Percentiles rank a stretch among this genome's conserved stretches.
Conservation (phyloP, 106 monocot genomes). For the Narthecium ossifragum region DNA sequence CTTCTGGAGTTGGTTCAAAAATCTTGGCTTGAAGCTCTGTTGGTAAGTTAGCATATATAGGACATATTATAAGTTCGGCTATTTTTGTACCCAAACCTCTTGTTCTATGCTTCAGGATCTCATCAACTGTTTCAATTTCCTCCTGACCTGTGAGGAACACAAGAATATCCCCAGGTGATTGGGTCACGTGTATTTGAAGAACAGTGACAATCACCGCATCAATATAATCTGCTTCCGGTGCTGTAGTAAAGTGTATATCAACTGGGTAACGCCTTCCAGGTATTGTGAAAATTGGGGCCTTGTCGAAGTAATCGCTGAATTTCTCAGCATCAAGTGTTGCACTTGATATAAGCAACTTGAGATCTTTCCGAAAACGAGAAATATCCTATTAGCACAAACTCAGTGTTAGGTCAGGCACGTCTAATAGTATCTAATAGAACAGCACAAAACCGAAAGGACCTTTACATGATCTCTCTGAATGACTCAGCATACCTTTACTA, state of each 20-base stretch:
- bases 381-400: constrained; percentile 71
- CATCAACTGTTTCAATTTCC: constrained; percentile 80
- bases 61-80: constrained; percentile 83
- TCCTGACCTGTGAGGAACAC: constrained; percentile 81
- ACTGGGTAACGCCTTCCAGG: constrained; percentile 76
- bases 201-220: constrained; percentile 78
- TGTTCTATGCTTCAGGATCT: constrained; percentile 70
- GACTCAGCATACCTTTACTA: constrained; percentile 58
- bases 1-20: constrained; percentile 78
- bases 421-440: too few relatives aligned
- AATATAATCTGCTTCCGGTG: constrained; percentile 78
- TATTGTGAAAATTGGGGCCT: constrained; percentile 71
- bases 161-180: constrained; percentile 75
- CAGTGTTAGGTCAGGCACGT: too few relatives aligned
- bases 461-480: background rate
- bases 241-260: constrained; percentile 71
- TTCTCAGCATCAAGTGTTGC: constrained; percentile 92
- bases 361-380: constrained; percentile 69
- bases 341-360: constrained; percentile 82
- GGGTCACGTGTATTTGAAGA: constrained; percentile 74
- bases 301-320: constrained; percentile 82
- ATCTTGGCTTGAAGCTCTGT: constrained; percentile 87
- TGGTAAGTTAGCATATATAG: constrained; percentile 90
- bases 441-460: too few relatives aligned
- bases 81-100: constrained; percentile 80